phyloP scores from a whole-genome alignment of 345 rosid genomes.

The Eucalyptus fibrosa region DNA sequence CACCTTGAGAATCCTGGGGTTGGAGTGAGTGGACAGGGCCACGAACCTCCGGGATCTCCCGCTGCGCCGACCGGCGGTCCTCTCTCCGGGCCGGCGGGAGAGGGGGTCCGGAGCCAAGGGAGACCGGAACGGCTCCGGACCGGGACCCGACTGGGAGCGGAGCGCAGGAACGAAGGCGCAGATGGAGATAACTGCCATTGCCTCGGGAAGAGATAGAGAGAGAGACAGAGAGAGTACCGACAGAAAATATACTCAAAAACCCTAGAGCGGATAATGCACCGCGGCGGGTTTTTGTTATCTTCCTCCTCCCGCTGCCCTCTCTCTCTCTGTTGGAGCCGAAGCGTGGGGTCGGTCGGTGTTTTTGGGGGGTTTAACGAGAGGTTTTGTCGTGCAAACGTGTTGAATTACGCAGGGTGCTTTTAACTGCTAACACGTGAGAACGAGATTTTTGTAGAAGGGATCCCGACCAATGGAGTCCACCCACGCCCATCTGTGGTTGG shows the following conservation, averaged over 20 bases:
- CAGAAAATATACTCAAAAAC: slow-evolving; percentile 5
- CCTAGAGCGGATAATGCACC: not conserved
- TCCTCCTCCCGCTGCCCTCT: not conserved
- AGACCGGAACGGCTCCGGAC: not conserved
- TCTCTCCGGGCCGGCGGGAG: not conserved
- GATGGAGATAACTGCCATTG: not conserved
- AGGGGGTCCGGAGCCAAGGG: not conserved
- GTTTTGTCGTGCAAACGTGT: not conserved
- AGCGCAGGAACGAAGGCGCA: not conserved
- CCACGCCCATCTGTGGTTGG: slow-evolving; percentile 11
- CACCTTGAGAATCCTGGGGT: slow-evolving; percentile 65
- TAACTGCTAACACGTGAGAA: not conserved
- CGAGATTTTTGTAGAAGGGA: not conserved
- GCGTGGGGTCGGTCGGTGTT: not conserved
- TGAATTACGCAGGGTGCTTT: not conserved
- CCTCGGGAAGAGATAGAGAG: not conserved
- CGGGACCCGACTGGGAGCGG: not conserved
- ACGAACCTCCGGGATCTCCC: slow-evolving; percentile 16
- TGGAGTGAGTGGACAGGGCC: slow-evolving; percentile 55
- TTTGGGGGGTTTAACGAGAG: not conserved
- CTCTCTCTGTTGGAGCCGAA: not conserved
- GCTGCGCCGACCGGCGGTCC: not conserved
- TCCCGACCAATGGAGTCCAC: not conserved
- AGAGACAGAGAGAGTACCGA: not conserved
- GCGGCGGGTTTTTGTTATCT: not conserved